phyloP scores from a whole-genome alignment of 768 basidiomycete species.

The Hysterangium stoloniferum region DNA sequence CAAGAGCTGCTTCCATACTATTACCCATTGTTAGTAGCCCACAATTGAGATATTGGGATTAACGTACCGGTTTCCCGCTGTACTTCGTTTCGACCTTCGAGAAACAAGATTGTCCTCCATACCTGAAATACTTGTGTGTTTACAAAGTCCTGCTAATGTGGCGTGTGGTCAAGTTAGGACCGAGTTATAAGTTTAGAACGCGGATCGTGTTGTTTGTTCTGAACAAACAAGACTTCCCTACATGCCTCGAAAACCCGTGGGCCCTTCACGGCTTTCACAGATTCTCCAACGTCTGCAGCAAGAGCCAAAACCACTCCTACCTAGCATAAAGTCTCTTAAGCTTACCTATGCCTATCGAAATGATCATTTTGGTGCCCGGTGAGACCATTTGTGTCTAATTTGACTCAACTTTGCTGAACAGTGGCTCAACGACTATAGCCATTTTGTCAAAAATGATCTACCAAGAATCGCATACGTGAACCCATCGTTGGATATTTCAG shows the following conservation, averaged over 20 bases:
- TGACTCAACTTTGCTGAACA: constrained; percentile 1
- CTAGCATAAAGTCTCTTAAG: constrained; percentile 41
- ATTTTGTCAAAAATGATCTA: constrained; percentile 74
- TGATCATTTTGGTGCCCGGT: constrained; percentile 74
- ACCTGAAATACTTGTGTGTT: too few relatives aligned
- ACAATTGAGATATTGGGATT: not conserved
- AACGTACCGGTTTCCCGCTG: constrained; percentile 68
- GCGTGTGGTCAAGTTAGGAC: not conserved
- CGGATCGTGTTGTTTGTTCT: constrained; percentile 1
- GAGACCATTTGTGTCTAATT: constrained; percentile 18
- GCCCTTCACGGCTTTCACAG: constrained; percentile 48
- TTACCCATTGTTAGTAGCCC: not conserved
- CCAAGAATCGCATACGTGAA: constrained; percentile 75
- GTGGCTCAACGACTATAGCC: constrained; percentile 30
- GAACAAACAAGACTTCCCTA: not conserved
- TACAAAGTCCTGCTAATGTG: not conserved
- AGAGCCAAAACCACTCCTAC: constrained; percentile 43
- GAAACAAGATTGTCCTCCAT: constrained; percentile 41
- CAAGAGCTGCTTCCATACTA: constrained; percentile 74
- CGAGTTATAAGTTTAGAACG: not conserved
- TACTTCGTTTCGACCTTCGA: constrained; percentile 61
- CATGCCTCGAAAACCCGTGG: constrained; percentile 28
- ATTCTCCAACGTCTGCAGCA: constrained; percentile 44
- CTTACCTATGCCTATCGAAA: constrained; percentile 53
- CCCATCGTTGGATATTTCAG: constrained; percentile 52